Percentiles rank a stretch among this genome's conserved stretches.
Conservation (phyloP, 2,329 filamentous ascomycete genomes). For the Diaporthe vaccinii region DNA sequence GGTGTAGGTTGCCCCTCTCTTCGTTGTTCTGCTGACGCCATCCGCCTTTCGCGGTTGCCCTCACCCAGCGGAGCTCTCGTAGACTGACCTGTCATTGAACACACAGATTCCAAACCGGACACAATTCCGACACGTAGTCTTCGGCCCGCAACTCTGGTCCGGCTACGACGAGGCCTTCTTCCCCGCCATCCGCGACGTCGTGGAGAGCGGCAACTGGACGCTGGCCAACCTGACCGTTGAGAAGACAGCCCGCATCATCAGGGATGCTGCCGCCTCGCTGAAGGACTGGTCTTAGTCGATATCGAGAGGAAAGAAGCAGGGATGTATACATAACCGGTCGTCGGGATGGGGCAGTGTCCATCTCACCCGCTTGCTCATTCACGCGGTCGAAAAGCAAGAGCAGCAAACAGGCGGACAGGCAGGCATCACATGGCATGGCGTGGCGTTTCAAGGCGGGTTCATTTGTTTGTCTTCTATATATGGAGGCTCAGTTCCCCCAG, state of each 20-base stretch:
- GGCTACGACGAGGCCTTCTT: constrained; percentile 78
- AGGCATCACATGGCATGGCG: constrained; percentile 37
- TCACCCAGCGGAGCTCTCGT: background rate
- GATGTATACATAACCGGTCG: background rate
- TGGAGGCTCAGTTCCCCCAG: background rate
- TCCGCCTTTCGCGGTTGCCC: background rate
- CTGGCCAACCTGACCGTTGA: constrained; percentile 76
- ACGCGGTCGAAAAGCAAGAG: background rate
- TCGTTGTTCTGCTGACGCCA: background rate
- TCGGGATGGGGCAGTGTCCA: background rate
- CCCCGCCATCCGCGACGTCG: constrained; percentile 86
- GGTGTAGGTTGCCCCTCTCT: constrained; percentile 73
- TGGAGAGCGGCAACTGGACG: constrained; percentile 79
- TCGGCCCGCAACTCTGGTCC: constrained; percentile 85
- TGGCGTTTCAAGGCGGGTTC: constrained; percentile 36
- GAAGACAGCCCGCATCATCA: constrained; percentile 78
- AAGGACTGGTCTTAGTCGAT: constrained; percentile 31
- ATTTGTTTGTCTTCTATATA: background rate
- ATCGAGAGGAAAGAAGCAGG: background rate
- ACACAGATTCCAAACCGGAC: constrained; percentile 83
- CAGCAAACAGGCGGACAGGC: background rate
- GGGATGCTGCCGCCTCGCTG: constrained; percentile 62
- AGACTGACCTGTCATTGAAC: constrained; percentile 27
- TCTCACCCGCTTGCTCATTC: background rate
- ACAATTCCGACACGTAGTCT: constrained; percentile 95